phyloP scores from a whole-genome alignment of 805 yeast genomes.

The Lipomyces mesembrius region DNA sequence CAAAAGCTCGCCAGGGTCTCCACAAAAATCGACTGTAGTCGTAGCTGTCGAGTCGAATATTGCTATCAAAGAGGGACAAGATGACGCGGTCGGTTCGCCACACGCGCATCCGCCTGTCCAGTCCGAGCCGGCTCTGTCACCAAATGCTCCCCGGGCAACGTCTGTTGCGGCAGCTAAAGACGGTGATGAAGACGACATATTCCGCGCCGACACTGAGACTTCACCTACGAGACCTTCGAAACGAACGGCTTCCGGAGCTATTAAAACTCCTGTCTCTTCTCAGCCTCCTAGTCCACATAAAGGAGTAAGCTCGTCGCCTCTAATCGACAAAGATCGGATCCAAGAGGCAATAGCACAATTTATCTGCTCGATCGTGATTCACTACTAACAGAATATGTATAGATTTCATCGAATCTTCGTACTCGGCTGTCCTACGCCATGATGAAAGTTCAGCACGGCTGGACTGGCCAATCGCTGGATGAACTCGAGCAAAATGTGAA shows the following conservation, averaged over 20 bases:
- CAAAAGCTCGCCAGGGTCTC: slow-evolving; percentile 12
- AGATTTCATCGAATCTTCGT: slow-evolving; percentile 39
- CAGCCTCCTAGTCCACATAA: slow-evolving; percentile 2
- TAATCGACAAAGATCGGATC: slow-evolving; percentile 19
- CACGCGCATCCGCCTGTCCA: slow-evolving; percentile 22
- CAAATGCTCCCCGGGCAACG: not conserved
- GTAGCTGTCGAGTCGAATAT: not conserved
- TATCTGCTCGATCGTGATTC: not conserved
- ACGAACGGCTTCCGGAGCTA: slow-evolving; percentile 27
- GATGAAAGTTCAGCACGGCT: slow-evolving; percentile 42
- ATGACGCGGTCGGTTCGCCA: slow-evolving; percentile 14
- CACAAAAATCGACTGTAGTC: not conserved
- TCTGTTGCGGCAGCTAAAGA: not conserved
- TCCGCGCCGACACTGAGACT: not conserved
- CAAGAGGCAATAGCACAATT: slow-evolving; percentile 19
- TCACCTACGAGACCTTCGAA: slow-evolving; percentile 21
- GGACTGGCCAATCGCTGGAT: slow-evolving; percentile 37
- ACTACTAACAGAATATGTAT: not conserved
- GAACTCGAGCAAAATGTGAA: slow-evolving; percentile 33
- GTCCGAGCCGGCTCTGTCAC: slow-evolving; percentile 6
- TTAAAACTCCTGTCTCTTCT: slow-evolving; percentile 20
- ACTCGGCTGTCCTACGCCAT: slow-evolving; percentile 42
- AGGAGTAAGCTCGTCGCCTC: slow-evolving; percentile 10
- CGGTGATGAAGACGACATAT: slow-evolving; percentile 2
- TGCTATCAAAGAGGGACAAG: not conserved